phyloP scores from a whole-genome alignment of 345 rosid species.

The Pseudoturritis turrita region DNA sequence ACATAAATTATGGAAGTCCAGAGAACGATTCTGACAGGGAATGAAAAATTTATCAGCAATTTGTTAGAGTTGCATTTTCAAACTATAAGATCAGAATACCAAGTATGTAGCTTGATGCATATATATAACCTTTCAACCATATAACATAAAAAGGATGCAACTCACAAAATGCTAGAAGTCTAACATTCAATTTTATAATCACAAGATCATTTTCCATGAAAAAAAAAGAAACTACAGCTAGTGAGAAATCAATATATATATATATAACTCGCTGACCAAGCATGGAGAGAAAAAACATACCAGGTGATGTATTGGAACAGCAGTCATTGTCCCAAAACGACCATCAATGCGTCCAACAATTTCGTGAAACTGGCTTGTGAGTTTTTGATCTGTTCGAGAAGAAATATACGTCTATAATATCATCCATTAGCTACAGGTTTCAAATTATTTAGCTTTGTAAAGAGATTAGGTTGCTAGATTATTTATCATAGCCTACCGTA shows the following conservation, averaged over 20 bases:
- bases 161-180: not conserved
- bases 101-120: not conserved
- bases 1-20: slow-evolving; percentile 76
- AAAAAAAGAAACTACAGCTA: not conserved
- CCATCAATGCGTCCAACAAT: slow-evolving; percentile 99
- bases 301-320: slow-evolving; percentile 97
- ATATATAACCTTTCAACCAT: not conserved
- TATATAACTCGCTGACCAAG: slow-evolving; percentile 15
- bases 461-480: too few relatives aligned
- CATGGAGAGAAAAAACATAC: slow-evolving; percentile 40
- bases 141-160: not conserved
- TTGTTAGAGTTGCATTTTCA: not conserved
- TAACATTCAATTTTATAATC: not conserved
- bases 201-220: not conserved
- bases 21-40: slow-evolving; percentile 83
- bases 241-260: slow-evolving; percentile 8
- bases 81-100: not conserved
- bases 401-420: not conserved
- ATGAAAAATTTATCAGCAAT: slow-evolving; percentile 22
- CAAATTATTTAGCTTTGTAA: too few relatives aligned
- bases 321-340: slow-evolving; percentile 91
- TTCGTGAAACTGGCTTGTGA: slow-evolving; percentile 99
- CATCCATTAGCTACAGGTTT: too few relatives aligned
- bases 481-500: not conserved
- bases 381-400: slow-evolving; percentile 62